phyloP scores from a whole-genome alignment of 1,284 basidiomycete genomes.

The Irpex sp. region DNA sequence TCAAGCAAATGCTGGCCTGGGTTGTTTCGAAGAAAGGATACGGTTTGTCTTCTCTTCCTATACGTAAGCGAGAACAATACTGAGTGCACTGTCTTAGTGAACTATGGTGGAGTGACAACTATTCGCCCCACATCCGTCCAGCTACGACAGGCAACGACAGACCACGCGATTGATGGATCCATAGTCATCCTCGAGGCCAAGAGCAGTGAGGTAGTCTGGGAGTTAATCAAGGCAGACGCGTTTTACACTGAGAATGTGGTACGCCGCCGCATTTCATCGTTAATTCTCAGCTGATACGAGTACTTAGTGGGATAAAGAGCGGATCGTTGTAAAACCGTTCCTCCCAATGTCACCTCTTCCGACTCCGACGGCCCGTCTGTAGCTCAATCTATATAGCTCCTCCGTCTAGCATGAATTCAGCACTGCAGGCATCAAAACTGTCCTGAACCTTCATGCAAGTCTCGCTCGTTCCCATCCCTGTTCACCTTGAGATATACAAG shows the following conservation, averaged over 20 bases:
- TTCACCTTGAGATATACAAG: not conserved
- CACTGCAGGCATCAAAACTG: too few relatives aligned
- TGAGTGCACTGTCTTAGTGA: not conserved
- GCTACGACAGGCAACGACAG: not conserved
- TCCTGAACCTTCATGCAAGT: too few relatives aligned
- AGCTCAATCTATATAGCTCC: too few relatives aligned
- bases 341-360: not conserved
- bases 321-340: not conserved
- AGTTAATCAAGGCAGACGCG: not conserved
- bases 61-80: not conserved
- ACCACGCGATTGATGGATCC: not conserved
- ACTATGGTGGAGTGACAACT: not conserved
- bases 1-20: not conserved
- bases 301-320: not conserved
- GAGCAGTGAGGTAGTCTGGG: not conserved
- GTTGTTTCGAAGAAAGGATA: not conserved
- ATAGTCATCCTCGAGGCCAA: not conserved
- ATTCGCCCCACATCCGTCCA: not conserved
- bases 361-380: not conserved
- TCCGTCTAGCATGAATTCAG: too few relatives aligned
- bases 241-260: not conserved
- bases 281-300: not conserved
- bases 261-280: not conserved
- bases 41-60: not conserved
- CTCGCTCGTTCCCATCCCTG: not conserved